Evolutionary conservation across 2,329 filamentous ascomycete species (phyloP), one percentile per base, ranked within the genome.

Genomic region (Chalaropsis thielavioides): DNA sequence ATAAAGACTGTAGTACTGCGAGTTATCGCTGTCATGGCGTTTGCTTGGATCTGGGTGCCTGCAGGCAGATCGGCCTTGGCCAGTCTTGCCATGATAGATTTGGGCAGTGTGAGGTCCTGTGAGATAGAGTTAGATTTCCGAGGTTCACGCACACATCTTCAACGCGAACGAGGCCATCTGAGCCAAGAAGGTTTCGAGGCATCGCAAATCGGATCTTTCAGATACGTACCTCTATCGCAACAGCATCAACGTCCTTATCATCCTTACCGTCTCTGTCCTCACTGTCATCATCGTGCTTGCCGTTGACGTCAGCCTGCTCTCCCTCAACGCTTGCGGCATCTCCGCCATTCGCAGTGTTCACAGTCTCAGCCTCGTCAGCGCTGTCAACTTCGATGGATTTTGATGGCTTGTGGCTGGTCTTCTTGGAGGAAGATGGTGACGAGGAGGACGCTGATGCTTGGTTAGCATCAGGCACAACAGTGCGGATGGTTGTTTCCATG

Each of bases 1-100:
- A 94, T 87, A 71, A 94, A 94, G 0, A 94, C 85, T 0, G 88
- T 92, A 7, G 89, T 87, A 74, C 87, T 88, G 76, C 92, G 92
- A 69, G 83, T 87, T 77, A 94, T 81, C 10, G 89, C 89, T 62
- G 90, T 76, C 64, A 92, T 82, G 51, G 89, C 89, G 76, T 91
- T 90, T 71, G 86, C 89, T 73, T 92, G 88, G 61, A 92, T 89
- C 74, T 90, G 87, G 4, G 89, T 92, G 72, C 91, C 91, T 5
- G 88, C 80, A 0, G 89, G 89, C 4, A 94, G 77, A 5, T 90
- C 88, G 49, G 88, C 87, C 76, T 92, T 92, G 49, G 88, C 87
- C 41, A 94, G 80, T 64, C 89, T 81, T 63, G 87, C 88, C 69
- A 92, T 86, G 75, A 92, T 90, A 6, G 88, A 90, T 72, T 89